Evolutionary conservation across 495 filamentous ascomycete species (phyloP).

Genomic region (Astrothelium macrocarpum): DNA sequence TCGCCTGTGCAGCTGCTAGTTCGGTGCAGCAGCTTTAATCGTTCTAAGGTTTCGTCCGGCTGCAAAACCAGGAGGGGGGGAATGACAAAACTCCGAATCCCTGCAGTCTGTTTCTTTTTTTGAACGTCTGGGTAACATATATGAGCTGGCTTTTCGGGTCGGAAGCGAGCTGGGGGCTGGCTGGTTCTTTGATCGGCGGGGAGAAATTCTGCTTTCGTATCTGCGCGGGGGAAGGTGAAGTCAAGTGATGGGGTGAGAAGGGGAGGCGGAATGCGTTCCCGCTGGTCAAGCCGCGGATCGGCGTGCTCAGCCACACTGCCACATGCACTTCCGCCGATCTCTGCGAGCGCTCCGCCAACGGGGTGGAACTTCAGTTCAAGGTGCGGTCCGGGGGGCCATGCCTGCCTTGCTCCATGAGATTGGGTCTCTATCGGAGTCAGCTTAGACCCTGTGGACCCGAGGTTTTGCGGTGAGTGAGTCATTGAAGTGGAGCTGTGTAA

Average conservation of each 20-base stretch:
- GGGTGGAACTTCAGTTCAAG: neutral
- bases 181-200: neutral
- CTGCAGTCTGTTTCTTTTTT: neutral
- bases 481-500: neutral
- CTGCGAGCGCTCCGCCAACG: neutral
- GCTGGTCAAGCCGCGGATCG: neutral
- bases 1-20: no score
- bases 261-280: neutral
- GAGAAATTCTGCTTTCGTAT: neutral
- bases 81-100: no score
- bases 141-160: neutral
- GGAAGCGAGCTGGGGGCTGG: neutral
- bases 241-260: neutral
- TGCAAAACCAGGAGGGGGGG: no score
- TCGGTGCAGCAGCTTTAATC: no score
- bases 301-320: constrained; percentile 1
- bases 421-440: neutral
- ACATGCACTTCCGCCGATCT: neutral
- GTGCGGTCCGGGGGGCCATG: no score
- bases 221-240: neutral
- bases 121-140: neutral
- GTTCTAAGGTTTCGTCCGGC: no score
- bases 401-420: neutral
- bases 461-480: neutral
- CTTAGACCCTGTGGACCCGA: neutral